Evolutionary conservation across 2,329 filamentous ascomycete genomes (phyloP).

Genomic region (Xylogone sp.): DNA sequence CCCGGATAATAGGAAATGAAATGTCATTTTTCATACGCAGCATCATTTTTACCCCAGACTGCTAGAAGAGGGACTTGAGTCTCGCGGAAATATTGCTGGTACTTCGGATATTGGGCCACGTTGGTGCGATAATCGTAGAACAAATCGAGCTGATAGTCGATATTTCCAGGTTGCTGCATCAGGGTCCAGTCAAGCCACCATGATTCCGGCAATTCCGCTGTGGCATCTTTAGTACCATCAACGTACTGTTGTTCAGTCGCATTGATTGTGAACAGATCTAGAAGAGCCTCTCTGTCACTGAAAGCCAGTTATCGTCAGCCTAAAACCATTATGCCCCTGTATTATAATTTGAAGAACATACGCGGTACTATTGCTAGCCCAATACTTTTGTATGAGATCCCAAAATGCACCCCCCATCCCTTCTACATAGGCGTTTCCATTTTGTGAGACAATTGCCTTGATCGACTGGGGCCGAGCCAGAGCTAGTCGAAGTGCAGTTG

Average conservation of each 20-base stretch:
- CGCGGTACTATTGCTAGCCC: constrained; percentile 4
- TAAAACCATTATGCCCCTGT: no score
- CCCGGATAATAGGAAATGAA: no score
- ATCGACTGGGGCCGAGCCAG: constrained; percentile 41
- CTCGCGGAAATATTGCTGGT: constrained; percentile 48
- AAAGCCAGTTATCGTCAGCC: no score
- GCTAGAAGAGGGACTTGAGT: constrained; percentile 48
- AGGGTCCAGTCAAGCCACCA: constrained; percentile 45
- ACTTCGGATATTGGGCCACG: constrained; percentile 43
- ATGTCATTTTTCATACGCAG: no score
- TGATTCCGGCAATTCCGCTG: constrained; percentile 17
- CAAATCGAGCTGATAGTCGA: constrained; percentile 50
- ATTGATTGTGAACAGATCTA: constrained; percentile 14
- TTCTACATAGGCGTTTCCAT: constrained; percentile 55
- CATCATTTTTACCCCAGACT: constrained; percentile 52
- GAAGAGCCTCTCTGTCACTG: constrained; percentile 12
- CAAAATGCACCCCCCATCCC: constrained; percentile 38
- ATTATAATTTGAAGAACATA: no score
- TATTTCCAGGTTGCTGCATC: constrained; percentile 41
- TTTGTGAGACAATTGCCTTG: constrained; percentile 50
- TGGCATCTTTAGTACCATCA: constrained; percentile 7
- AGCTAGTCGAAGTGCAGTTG: constrained; percentile 47
- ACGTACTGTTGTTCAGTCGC: constrained; percentile 20
- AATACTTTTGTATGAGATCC: background rate
- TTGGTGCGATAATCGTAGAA: constrained; percentile 53